Evolutionary conservation across 768 basidiomycete genomes (phyloP).

Genomic region (Rhizopogon vesiculosus): DNA sequence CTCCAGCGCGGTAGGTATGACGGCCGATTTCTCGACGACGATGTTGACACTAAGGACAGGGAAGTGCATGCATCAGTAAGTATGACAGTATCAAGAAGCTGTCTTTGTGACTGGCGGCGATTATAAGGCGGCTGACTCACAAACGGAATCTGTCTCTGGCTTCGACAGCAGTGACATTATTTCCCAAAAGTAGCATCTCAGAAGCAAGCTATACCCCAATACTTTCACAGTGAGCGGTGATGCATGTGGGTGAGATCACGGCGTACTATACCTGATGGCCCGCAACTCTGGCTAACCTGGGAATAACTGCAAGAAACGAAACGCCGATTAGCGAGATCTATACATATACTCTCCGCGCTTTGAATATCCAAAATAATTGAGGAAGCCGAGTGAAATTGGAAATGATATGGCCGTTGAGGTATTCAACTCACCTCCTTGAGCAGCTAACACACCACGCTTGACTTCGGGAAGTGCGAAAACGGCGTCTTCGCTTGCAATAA

Average conservation of each 20-base stretch:
- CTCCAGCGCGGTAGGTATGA: slow-evolving; percentile 57
- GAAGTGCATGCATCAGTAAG: slow-evolving; percentile 8
- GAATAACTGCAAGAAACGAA: slow-evolving; percentile 47
- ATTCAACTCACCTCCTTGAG: slow-evolving; percentile 56
- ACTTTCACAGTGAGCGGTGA: slow-evolving; percentile 14
- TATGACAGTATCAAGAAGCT: neutral
- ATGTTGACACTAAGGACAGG: slow-evolving; percentile 56
- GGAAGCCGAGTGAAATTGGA: neutral
- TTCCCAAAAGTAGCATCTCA: slow-evolving; percentile 73
- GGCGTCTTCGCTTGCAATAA: slow-evolving; percentile 62
- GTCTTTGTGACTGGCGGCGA: slow-evolving; percentile 4
- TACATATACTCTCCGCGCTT: slow-evolving; percentile 3
- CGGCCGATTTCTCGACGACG: slow-evolving; percentile 49
- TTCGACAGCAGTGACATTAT: slow-evolving; percentile 59
- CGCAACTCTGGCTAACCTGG: slow-evolving; percentile 55
- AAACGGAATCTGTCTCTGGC: slow-evolving; percentile 71
- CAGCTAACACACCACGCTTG: slow-evolving; percentile 68
- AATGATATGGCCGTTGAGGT: neutral
- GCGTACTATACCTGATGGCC: slow-evolving; percentile 66
- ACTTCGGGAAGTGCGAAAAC: slow-evolving; percentile 77
- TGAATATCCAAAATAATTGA: neutral
- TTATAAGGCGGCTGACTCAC: slow-evolving; percentile 38
- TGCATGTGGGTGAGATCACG: slow-evolving; percentile 4
- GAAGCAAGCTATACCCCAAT: slow-evolving; percentile 54
- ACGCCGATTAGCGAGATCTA: slow-evolving; percentile 9